Evolutionary conservation across 768 basidiomycete species (phyloP), one percentile per base, ranked within the genome.

Genomic region (Exidia glandulosa): DNA sequence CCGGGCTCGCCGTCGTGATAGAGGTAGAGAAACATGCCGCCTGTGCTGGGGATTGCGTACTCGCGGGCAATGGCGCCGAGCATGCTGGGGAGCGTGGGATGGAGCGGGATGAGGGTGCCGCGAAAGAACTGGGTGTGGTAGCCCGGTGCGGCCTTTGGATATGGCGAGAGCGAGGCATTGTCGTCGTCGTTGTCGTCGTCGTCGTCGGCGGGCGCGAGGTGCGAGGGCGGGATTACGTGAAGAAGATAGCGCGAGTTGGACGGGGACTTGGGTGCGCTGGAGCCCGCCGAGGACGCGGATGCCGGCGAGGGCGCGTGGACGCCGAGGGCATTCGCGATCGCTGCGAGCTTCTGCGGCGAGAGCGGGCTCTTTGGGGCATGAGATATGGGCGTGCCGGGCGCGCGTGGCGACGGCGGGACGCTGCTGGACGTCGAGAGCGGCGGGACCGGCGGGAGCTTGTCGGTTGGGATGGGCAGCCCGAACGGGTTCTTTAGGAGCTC

Each of bases 21-120:
- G 52, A 97, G 82, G 71, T 94, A 97, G 2, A 97, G 77, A 47
- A 90, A 76, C 54, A 97, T 73, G 4, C 94, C 94, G 14, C 81
- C 72, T 0, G 89, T 90, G 64, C 87, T 91, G 1, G 94, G 94
- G 19, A 98, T 76, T 2, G 90, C 89, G 67, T 94, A 98, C 72
- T 97, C 94, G 71, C 86, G 86, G 14, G 94, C 93, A 57, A 98
- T 96, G 6, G 91, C 88, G 25, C 78, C 77, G 10, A 96, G 74
- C 69, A 96, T 94, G 1, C 85, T 80, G 45, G 90, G 86, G 1
- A 98, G 74, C 0, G 87, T 90, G 4, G 93, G 77, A 68, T 94
- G 83, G 0, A 98, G 77, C 0, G 94, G 87, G 3, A 97, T 81
- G 13, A 98, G 78, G n/a, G 84, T 85, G 7, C 94, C 94, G 30